Evolutionary conservation across 140 eudicot genomes (phyloP), one percentile per base, ranked within the genome.

Genomic region (Erigeron philadelphicus): DNA sequence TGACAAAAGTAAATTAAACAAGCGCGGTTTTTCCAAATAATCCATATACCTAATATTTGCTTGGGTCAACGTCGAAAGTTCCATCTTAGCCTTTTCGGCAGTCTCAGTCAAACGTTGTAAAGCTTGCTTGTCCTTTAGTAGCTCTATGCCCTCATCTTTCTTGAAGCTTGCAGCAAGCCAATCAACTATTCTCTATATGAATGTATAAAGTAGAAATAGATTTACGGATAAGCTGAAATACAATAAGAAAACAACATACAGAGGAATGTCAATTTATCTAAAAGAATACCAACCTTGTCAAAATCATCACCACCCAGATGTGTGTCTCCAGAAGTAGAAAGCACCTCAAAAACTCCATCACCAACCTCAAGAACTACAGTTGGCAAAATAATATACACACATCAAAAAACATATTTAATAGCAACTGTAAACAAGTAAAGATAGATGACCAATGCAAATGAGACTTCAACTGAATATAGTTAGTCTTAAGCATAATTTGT

Each of bases 51-150:
- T 92, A 66, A 92, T 88, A 59, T 83, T 88, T 60, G 98, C 83
- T 71, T 92, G 98, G 12, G 96, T 88, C 72, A 92, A 74, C 60
- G 98, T 78, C 69, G 98, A 92, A 35, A 92, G 84, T 74, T 92
- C 98, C 98, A 92, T 92, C 76, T 92, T 92, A 43, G 98, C 98
- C 79, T 92, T 92, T 85, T 92, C 98, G 10, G 98, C 96, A 42
- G 98, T 92, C 81, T 92, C 98, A 0, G 92, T 92, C 48, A 92
- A 77, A 41, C 98, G 96, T 69, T 92, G 98, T 10, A 92, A 88
- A 42, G 98, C 98, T 84, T 92, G 98, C 60, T 92, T 92, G 84
- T 92, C 98, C 80, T 92, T 92, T 78, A 92, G 79, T 10, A 88
- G 88, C 85, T 92, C 96, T 19, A 92, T 86, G 61, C 98, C 98